Conservation (phyloP, 2,329 filamentous ascomycete species). For the Cordyceps cicadae region DNA sequence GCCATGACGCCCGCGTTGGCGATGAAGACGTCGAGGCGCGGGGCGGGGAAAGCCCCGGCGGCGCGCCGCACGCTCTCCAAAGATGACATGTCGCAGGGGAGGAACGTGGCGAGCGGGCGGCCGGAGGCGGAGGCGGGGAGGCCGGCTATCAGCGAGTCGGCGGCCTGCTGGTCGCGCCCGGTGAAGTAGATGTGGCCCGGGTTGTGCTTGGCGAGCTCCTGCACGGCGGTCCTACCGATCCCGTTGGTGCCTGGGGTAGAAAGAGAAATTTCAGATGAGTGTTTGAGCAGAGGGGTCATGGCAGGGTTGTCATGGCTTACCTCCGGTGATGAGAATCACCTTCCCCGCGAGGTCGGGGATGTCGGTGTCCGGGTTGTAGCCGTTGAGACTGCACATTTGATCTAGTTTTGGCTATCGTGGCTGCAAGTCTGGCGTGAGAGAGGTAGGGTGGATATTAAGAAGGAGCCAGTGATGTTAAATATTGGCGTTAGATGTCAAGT, state of each 20-base stretch:
- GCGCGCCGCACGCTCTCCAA: conserved; percentile 38
- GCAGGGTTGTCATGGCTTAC: conserved; percentile 19
- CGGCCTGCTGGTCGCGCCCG: conserved; percentile 37
- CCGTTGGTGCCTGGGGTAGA: conserved; percentile 26
- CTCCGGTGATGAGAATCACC: conserved; percentile 43
- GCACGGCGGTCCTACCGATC: conserved; percentile 20
- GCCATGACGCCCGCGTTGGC: conserved; percentile 30
- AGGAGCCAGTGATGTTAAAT: too few species aligned
- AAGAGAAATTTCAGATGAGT: background rate
- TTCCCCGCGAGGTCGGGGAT: conserved; percentile 38
- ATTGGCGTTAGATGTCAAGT: background rate
- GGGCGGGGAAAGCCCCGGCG: conserved; percentile 30
- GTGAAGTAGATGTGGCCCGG: conserved; percentile 47
- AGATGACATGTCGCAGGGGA: conserved; percentile 42
- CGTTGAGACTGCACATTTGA: conserved; percentile 3
- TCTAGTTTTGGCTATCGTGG: too few species aligned
- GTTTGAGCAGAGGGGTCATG: background rate
- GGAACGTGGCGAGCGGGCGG: conserved; percentile 17
- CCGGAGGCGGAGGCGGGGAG: background rate
- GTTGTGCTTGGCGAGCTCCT: conserved; percentile 29
- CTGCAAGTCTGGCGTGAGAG: too few species aligned
- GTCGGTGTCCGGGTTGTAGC: conserved; percentile 32
- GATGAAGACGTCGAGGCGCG: conserved; percentile 34
- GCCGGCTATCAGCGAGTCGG: conserved; percentile 34
- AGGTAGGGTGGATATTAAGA: too few species aligned